Percentiles rank a stretch among this genome's conserved stretches.
Evolutionary conservation across 83 land plant genomes (phyloP).

Genomic region (Diphasiastrum complanatum): DNA sequence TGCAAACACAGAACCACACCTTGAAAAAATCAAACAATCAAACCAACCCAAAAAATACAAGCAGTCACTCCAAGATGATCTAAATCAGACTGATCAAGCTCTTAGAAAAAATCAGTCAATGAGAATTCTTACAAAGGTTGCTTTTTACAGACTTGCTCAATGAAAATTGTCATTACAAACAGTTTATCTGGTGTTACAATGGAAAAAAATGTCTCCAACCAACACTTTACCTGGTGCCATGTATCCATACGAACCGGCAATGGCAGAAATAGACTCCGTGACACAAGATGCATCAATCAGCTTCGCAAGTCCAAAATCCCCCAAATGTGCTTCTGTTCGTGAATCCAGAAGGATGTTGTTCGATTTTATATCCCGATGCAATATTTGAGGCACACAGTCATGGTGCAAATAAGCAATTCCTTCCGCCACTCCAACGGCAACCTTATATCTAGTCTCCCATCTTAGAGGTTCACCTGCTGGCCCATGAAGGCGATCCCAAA

Average conservation of each 20-base stretch:
- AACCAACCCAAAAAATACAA: conserved; percentile 7
- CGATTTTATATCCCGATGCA: no score
- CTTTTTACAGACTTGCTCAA: neutral
- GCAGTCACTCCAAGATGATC: conserved; percentile 3
- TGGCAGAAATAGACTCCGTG: neutral
- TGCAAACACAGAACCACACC: conserved; percentile 3
- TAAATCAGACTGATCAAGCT: conserved; percentile 1
- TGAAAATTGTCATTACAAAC: neutral
- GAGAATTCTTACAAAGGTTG: neutral
- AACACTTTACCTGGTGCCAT: conserved; percentile 7
- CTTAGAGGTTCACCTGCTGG: neutral
- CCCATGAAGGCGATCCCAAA: neutral
- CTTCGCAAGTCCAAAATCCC: conserved; percentile 13
- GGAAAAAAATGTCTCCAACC: neutral
- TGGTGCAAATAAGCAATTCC: conserved; percentile 16
- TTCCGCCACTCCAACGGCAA: conserved; percentile 15
- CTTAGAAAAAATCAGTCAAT: neutral
- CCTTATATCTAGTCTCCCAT: conserved; percentile 2
- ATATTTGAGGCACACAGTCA: conserved; percentile 9
- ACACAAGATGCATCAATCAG: neutral
- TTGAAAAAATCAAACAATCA: no score
- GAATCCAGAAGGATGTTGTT: no score
- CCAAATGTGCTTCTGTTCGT: conserved; percentile 2
- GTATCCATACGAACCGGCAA: conserved; percentile 16
- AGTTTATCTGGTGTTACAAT: neutral